phyloP scores from a whole-genome alignment of 345 rosid genomes.

The Eucalyptus regnans region DNA sequence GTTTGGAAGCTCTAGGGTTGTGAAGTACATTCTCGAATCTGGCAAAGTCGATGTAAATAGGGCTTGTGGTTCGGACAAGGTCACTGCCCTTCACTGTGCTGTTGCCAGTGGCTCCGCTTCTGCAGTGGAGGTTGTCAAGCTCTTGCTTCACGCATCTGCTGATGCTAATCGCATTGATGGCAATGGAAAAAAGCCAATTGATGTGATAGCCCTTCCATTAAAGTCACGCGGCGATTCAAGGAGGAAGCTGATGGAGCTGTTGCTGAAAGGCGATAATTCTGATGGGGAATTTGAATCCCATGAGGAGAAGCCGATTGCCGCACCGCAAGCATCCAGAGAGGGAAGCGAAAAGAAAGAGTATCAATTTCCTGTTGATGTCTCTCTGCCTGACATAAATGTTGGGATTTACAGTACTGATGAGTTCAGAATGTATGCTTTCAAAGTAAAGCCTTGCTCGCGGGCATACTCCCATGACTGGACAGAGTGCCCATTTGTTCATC shows the following conservation, averaged over 20 bases:
- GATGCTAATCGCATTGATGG: slow-evolving; percentile 43
- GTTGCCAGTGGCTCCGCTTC: slow-evolving; percentile 62
- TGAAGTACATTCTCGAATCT: slow-evolving; percentile 43
- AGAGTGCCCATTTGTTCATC: slow-evolving; percentile 97
- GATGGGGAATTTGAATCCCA: not conserved
- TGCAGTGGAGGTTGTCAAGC: slow-evolving; percentile 42
- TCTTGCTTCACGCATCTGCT: slow-evolving; percentile 60
- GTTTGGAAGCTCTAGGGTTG: slow-evolving; percentile 54
- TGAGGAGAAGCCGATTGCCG: slow-evolving; percentile 31
- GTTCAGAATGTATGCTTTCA: slow-evolving; percentile 87
- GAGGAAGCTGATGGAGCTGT: slow-evolving; percentile 40
- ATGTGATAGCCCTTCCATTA: slow-evolving; percentile 24
- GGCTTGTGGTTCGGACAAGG: slow-evolving; percentile 60
- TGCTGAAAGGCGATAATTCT: slow-evolving; percentile 34
- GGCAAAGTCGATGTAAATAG: slow-evolving; percentile 46
- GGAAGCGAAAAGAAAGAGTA: slow-evolving; percentile 66
- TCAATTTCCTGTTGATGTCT: slow-evolving; percentile 48
- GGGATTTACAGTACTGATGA: slow-evolving; percentile 83
- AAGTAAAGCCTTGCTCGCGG: slow-evolving; percentile 96
- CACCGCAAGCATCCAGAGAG: slow-evolving; percentile 24
- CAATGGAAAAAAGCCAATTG: slow-evolving; percentile 57
- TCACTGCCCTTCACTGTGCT: slow-evolving; percentile 92
- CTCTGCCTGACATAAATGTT: slow-evolving; percentile 87
- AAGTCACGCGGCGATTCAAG: slow-evolving; percentile 26
- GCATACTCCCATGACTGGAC: slow-evolving; percentile 99